Evolutionary conservation across 2,329 filamentous ascomycete genomes (phyloP).

Genomic region (Penicillium sp.): DNA sequence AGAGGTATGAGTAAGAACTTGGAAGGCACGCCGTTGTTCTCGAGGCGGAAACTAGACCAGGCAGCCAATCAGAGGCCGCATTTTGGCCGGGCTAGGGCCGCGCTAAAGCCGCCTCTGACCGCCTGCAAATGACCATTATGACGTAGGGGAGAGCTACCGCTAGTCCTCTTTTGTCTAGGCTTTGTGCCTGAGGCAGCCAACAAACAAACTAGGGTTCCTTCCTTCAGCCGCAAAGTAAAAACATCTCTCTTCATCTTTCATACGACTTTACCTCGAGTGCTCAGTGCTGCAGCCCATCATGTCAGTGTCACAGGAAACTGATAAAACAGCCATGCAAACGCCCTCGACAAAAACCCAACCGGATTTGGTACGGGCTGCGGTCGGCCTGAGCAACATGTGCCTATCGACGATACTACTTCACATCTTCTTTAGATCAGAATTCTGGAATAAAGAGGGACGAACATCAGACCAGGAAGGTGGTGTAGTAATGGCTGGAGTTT

Average conservation of each 20-base stretch:
- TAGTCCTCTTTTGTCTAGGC: not conserved
- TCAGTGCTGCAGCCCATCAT: too few relatives aligned
- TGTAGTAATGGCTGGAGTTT: not conserved
- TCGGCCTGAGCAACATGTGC: not conserved
- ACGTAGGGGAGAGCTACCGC: constrained; percentile 8
- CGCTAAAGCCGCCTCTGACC: constrained; percentile 2
- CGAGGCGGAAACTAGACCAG: not conserved
- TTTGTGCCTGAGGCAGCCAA: not conserved
- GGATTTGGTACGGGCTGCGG: not conserved
- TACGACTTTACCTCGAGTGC: too few relatives aligned
- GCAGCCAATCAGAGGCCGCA: not conserved
- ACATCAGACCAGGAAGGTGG: not conserved
- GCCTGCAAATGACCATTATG: constrained; percentile 9
- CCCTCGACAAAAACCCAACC: not conserved
- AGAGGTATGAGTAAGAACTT: not conserved
- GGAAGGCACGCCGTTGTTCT: not conserved
- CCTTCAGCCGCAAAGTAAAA: too few relatives aligned
- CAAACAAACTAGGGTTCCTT: not conserved
- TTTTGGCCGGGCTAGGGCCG: not conserved
- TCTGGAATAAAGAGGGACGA: not conserved
- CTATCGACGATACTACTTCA: not conserved
- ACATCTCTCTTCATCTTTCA: too few relatives aligned
- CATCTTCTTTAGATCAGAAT: not conserved
- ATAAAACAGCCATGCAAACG: not conserved
- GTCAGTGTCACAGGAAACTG: not conserved